Percentiles rank a stretch among this genome's conserved stretches.
These are phyloP conservation scores for Clarireedia monteithiana DNA, from an alignment of 2,329 filamentous ascomycete species.

Conservation along the genomic window DNA sequence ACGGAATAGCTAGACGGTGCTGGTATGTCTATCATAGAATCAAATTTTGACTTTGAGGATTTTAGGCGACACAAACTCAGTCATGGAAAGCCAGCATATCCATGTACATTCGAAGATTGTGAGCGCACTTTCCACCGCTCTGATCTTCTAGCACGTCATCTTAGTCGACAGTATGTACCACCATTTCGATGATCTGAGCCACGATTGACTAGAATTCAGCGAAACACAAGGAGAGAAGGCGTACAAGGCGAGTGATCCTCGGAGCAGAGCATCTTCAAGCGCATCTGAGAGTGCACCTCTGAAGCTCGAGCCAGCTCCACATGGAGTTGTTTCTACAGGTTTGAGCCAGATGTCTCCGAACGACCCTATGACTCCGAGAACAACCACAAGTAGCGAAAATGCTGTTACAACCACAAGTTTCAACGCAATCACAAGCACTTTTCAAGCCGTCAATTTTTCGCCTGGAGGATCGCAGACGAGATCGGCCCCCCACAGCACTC, in stretches of 20 bases:
- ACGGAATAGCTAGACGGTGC: background rate
- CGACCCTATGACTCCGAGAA: slow-evolving; percentile 20
- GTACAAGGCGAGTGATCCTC: slow-evolving; percentile 23
- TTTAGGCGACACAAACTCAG: slow-evolving; percentile 52
- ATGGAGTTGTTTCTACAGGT: background rate
- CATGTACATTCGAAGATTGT: slow-evolving; percentile 46
- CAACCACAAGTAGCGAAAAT: slow-evolving; percentile 17
- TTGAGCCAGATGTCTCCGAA: slow-evolving; percentile 15
- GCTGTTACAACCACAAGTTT: slow-evolving; percentile 19
- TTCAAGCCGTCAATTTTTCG: slow-evolving; percentile 20
- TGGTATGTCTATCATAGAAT: background rate
- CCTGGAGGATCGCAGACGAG: slow-evolving; percentile 14
- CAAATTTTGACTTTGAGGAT: background rate
- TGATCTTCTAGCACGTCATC: slow-evolving; percentile 52
- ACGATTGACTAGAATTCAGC: slow-evolving; percentile 27
- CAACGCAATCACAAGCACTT: slow-evolving; percentile 18
- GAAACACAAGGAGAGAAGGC: slow-evolving; percentile 39
- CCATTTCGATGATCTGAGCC: background rate
- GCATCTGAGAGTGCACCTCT: slow-evolving; percentile 18
- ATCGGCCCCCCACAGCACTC: slow-evolving; percentile 16
- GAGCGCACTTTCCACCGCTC: slow-evolving; percentile 50
- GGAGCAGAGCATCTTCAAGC: slow-evolving; percentile 25
- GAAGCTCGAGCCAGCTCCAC: slow-evolving; percentile 1
- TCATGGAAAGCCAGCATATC: slow-evolving; percentile 45
- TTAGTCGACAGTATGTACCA: slow-evolving; percentile 41